Conservation (phyloP, 2,329 filamentous ascomycete species). For the Aspergillus ustus region DNA sequence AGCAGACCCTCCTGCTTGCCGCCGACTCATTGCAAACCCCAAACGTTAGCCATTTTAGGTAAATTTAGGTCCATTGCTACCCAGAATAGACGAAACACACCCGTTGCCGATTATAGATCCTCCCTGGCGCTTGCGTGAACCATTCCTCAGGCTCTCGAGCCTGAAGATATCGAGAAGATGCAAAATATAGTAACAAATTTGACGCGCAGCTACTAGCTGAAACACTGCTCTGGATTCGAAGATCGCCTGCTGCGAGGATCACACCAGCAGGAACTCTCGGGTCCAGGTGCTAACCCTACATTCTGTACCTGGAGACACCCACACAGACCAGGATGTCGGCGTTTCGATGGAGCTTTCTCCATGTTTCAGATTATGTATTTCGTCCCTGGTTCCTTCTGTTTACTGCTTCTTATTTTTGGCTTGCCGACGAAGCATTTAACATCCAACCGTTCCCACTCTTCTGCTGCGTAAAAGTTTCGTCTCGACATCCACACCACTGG, state of each 20-base stretch:
- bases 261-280: constrained; percentile 19
- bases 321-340: constrained; percentile 32
- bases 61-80: constrained; percentile 24
- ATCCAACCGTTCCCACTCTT: constrained; percentile 39
- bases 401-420: constrained; percentile 32
- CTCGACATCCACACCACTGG: constrained; percentile 19
- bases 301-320: constrained; percentile 33
- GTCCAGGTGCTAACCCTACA: constrained; percentile 18
- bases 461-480: constrained; percentile 17
- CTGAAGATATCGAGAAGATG: constrained; percentile 38
- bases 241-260: constrained; percentile 33
- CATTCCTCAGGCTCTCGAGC: constrained; percentile 27
- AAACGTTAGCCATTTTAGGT: constrained; percentile 17
- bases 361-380: constrained; percentile 46
- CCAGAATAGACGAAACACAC: constrained; percentile 34
- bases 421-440: constrained; percentile 45
- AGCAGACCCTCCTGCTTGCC: constrained; percentile 22
- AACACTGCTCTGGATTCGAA: constrained; percentile 35
- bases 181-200: constrained; percentile 48
- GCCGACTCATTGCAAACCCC: constrained; percentile 20
- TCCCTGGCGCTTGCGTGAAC: constrained; percentile 29
- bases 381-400: constrained; percentile 31
- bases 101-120: constrained; percentile 31
- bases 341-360: constrained; percentile 40
- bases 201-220: constrained; percentile 45